Evolutionary conservation across 768 basidiomycete species (phyloP), one percentile per base, ranked within the genome.

Genomic region (Cystofilobasidium capitatum): DNA sequence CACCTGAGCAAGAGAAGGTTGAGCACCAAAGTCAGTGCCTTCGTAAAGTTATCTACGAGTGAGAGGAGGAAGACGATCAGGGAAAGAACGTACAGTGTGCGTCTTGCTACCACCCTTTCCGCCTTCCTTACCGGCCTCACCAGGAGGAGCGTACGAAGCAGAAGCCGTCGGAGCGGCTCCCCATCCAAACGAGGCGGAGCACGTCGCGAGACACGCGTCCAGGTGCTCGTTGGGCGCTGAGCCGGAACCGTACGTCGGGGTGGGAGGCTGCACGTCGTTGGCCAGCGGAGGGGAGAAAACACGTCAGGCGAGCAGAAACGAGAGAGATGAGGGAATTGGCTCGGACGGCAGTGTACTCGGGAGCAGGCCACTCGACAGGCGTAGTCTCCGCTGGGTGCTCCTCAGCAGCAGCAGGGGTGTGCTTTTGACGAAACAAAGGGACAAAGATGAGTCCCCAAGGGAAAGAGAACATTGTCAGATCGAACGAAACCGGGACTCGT

Each of bases 1-100:
- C 75, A 89, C 83, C 61, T 62, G 61, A 0, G 39, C 37, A 24
- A 29, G 42, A 37, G 13, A 40, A 44, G 3, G 40, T 37, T 2
- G 17, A 6, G 40, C 12, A 42, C 10, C 4, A 44, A 12, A 49
- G 20, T 45, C 29, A 47, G n/a, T 12, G 9, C n/a, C n/a, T n/a
- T n/a, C n/a, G 22, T 17, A 44, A 4, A 8, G 26, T 45, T 26
- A 61, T 1, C 39, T 8, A 24, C 24, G 9, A n/a, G 49, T 16
- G 5, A 5, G n/a, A 9, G 6, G 13, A 51, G n/a, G 49, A 9
- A 31, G 42, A 33, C 29, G 40, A 44, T 0, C 1, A 60, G 9
- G 17, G 24, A 8, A 51, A 5, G n/a, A 13, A 62, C 61, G 26
- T 20, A 62, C 63, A 22, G 63, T 64, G 63, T 64, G 63, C 2